Evolutionary conservation across 164 flowering plant species (phyloP).

Genomic region (Stephania cephalantha): DNA sequence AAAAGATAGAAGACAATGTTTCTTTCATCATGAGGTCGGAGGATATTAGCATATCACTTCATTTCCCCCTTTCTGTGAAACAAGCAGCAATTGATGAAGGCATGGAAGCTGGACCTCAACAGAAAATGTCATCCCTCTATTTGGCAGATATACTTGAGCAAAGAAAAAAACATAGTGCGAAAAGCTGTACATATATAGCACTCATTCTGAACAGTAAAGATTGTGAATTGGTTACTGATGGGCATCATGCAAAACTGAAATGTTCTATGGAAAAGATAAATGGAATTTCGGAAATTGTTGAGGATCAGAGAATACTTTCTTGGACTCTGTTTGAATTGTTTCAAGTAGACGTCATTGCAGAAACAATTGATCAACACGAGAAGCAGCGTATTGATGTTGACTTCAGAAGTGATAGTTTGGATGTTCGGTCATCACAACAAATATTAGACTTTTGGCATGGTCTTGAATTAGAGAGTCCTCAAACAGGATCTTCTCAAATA

Average conservation of each 20-base stretch:
- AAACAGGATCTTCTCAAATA: conserved; percentile 33
- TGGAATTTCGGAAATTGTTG: conserved; percentile 33
- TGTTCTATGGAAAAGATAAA: conserved; percentile 36
- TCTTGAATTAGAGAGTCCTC: conserved; percentile 26
- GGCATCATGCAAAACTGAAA: conserved; percentile 26
- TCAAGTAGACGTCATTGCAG: conserved; percentile 36
- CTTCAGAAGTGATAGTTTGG: conserved; percentile 40
- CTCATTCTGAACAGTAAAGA: conserved; percentile 37
- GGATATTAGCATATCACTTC: conserved; percentile 37
- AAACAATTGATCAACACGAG: conserved; percentile 22
- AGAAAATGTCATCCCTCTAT: conserved; percentile 13
- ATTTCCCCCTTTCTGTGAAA: conserved; percentile 34
- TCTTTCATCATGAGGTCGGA: conserved; percentile 37
- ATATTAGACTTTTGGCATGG: conserved; percentile 50
- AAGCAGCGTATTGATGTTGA: conserved; percentile 23
- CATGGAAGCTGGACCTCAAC: conserved; percentile 16
- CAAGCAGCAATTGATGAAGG: conserved; percentile 13
- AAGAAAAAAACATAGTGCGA: conserved; percentile 6
- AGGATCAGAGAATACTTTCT: conserved; percentile 28
- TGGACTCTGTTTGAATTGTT: conserved; percentile 58
- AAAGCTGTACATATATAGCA: conserved; percentile 30
- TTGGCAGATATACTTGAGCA: conserved; percentile 16
- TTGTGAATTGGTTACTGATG: conserved; percentile 34
- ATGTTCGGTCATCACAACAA: conserved; percentile 62
- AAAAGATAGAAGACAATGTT: conserved; percentile 13